Base-by-base conservation (phyloP, 2,329 filamentous ascomycete genomes). In the Monilinia fructicola region DNA sequence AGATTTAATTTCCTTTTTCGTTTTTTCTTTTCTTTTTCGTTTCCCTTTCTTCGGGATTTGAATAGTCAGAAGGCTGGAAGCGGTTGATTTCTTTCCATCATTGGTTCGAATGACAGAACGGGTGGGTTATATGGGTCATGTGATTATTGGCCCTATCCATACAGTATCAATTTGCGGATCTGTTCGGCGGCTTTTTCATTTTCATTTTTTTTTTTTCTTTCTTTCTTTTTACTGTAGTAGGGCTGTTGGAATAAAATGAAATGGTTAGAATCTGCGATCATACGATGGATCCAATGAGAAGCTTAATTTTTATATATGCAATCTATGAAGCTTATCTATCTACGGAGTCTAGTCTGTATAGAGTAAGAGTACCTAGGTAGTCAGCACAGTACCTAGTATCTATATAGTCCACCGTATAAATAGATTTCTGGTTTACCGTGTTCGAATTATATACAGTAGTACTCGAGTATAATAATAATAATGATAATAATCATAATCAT, bases 11-110 rank as follows among this genome's bases (percentile, higher is more conserved):
- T 62, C 48, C 31, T 62, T 62, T 62, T 35, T 50, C 18, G 35
- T 38, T 10, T 14, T 40, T 40, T 10, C 38, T 40, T 10, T 40
- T 10, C 7, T 40, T 11, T 58, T 44, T 16, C 14, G 11, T 26
- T 58, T 12, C 21, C 5, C 9, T 61, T 21, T 61, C 6, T 40
- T 28, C 46, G 42, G 56, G 56, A 59, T 59, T 23, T 31, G 31
- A n/a, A 23, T 44, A 38, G 61, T 38, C 52, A 55, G 61, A 44
- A 48, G 52, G 52, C 40, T 64, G 61, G 61, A 26, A 56, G 61
- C 61, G 61, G 48, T 23, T 48, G 40, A 28, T 64, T 18, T 4
- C 28, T 26, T 9, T 3, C 3, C 0, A 28, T 64, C 7, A 64
- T 64, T 64, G 61, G 61, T 52, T 18, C 40, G 52, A 28, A 61